A percentile compares a stretch with the other conserved stretches of the same genome.
These are phyloP conservation scores for Mycosarcoma mackinlayi DNA, from an alignment of 1,284 basidiomycete species.

Conservation along the genomic window DNA sequence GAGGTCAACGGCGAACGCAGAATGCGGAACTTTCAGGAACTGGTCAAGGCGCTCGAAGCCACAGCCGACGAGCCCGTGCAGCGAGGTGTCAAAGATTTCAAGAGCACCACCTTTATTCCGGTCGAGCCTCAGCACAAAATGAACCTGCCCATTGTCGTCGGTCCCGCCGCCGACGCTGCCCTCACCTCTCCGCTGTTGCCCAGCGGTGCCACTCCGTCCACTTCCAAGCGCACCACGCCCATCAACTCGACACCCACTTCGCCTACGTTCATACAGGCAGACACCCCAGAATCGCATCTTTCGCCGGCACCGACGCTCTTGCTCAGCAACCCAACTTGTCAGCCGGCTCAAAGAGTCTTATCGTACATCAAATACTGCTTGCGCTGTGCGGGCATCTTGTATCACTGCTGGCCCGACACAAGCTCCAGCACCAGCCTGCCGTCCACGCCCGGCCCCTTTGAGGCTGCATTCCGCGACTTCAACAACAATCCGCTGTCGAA, in stretches of 20 bases:
- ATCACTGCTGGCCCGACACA: slow-evolving; percentile 69
- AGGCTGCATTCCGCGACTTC: slow-evolving; percentile 34
- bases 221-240: slow-evolving; percentile 38
- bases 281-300: slow-evolving; percentile 19
- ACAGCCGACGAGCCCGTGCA: slow-evolving; percentile 29
- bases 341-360: slow-evolving; percentile 55
- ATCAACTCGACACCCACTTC: slow-evolving; percentile 36
- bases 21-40: slow-evolving; percentile 70
- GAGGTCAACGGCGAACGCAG: slow-evolving; percentile 70
- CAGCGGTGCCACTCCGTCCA: slow-evolving; percentile 36
- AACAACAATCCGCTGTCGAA: slow-evolving; percentile 28
- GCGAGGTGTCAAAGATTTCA: slow-evolving; percentile 69
- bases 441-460: slow-evolving; percentile 40
- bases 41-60: slow-evolving; percentile 48
- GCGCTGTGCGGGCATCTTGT: slow-evolving; percentile 72
- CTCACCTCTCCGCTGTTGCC: slow-evolving; percentile 36
- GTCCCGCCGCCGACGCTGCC: slow-evolving; percentile 47
- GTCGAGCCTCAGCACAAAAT: slow-evolving; percentile 71
- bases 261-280: slow-evolving; percentile 7
- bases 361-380: slow-evolving; percentile 70
- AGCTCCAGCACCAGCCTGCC: slow-evolving; percentile 37
- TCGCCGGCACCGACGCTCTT: slow-evolving; percentile 45
- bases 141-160: slow-evolving; percentile 64
- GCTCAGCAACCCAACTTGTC: slow-evolving; percentile 58
- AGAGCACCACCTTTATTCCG: slow-evolving; percentile 70